Evolutionary conservation across 257 asterid genomes (phyloP), one percentile per base, ranked within the genome.

Genomic region (Craterostigma plantagineum): DNA sequence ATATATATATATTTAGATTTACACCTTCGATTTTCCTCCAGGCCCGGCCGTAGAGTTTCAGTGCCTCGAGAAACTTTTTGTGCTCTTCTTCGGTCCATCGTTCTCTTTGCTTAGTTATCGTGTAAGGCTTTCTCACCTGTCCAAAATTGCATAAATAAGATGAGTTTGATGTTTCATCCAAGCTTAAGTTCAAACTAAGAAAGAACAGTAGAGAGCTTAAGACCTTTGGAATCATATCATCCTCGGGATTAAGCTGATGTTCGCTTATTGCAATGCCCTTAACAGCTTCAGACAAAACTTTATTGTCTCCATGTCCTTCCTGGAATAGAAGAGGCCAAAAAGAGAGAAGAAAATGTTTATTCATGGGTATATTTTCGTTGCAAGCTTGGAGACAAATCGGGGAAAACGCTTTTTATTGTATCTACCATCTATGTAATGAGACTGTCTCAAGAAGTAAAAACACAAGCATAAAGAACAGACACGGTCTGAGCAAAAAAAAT

Each of bases 71-170:
- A 53, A 86, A 86, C 48, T 81, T 86, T 10, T 63, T 73, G 48
- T 86, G 96, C 66, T 86, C 96, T 51, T 77, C 96, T 38, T 81
- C 94, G 0, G 94, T 75, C 96, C 96, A 86, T 66, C 92, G 69
- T 46, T 86, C 96, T 61, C 96, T 73, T 63, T 86, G 96, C 59
- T 86, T 86, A 7, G 92, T 68, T 34, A 81, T 78, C 11, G 96
- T 86, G 64, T 86, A 86, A 0, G 94, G 91, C 65, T 86, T 86
- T 57, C 96, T 68, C 47, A 54, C 77, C 96, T 85, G 58, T 36
- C 18, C 30, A 48, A 45, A 48, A 42, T 14, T 12, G 4, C 7
- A 23, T 23, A 23, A 23, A 23, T 2, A 43, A 52, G 35, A 30
- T 10, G 10, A 35, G 18, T 36, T 44, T 4, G 34, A 16, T 7